Evolutionary conservation across 768 basidiomycete species (phyloP).

Genomic region (Lactifluus subvellereus): DNA sequence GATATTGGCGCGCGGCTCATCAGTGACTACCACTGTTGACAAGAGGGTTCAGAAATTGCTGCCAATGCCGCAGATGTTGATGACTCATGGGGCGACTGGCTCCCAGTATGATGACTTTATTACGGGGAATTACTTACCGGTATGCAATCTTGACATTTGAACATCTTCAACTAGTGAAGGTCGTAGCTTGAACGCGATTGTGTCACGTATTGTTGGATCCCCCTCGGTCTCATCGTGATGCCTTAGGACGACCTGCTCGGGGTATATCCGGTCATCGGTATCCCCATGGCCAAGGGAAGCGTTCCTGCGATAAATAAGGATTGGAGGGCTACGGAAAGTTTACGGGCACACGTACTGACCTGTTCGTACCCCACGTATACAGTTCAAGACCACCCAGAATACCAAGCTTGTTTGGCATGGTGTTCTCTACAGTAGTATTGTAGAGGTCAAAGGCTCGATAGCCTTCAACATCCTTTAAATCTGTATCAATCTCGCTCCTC

Average conservation of each 20-base stretch:
- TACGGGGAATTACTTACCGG: slow-evolving; percentile 40
- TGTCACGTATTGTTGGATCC: slow-evolving; percentile 22
- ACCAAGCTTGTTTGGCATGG: slow-evolving; percentile 12
- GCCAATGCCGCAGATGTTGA: not conserved
- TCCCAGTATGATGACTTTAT: not conserved
- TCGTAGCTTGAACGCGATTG: slow-evolving; percentile 47
- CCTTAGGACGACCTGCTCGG: slow-evolving; percentile 65
- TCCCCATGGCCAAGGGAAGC: slow-evolving; percentile 84
- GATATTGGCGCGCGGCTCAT: slow-evolving; percentile 66
- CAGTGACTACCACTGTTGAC: slow-evolving; percentile 53
- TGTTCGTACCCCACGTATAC: slow-evolving; percentile 83
- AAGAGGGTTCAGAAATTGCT: not conserved
- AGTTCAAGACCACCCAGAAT: slow-evolving; percentile 45
- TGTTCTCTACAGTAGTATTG: slow-evolving; percentile 40
- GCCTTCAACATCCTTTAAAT: slow-evolving; percentile 78
- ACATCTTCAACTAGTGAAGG: slow-evolving; percentile 60
- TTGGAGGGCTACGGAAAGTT: not conserved
- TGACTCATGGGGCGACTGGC: not conserved
- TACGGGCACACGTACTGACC: slow-evolving; percentile 3
- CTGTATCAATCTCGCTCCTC: slow-evolving; percentile 62
- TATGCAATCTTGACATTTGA: slow-evolving; percentile 85
- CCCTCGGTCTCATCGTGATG: slow-evolving; percentile 3
- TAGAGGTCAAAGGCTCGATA: slow-evolving; percentile 91
- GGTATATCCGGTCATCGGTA: slow-evolving; percentile 66
- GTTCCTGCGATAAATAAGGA: slow-evolving; percentile 46